Evolutionary conservation across 1,284 basidiomycete species (phyloP), one percentile per base, ranked within the genome.

Genomic region (Ustilago shanxiensis): DNA sequence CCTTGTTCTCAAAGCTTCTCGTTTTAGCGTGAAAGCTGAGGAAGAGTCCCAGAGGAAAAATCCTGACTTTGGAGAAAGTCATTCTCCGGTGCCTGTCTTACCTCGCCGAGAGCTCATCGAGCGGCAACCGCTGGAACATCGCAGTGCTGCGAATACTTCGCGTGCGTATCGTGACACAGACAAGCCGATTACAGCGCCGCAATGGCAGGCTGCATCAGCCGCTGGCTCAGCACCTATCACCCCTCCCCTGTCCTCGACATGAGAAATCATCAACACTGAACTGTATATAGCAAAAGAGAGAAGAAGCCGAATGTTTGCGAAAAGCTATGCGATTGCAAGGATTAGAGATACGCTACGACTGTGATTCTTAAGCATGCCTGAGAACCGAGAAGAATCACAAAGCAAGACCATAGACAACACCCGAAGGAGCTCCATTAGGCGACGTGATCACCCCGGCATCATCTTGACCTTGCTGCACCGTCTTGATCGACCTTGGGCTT

Each of bases 211-310:
- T 20, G 35, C 24, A 16, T 9, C 22, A 13, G 52, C 28, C 4
- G 45, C n/a, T 22, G 49, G 66, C 18, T 68, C 66, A 22, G 55
- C 66, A 14, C 60, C 66, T 0, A 58, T 68, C 60, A 68, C 66
- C 26, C 66, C 66, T 54, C 66, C 66, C 3, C 66, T 53, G 1
- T 62, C 66, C 5, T 68, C 66, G 6, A 58, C 11, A 14, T 58
- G 44, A 47, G 10, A 9, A 3, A 3, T 35, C 16, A n/a, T 37
- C 6, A 29, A 22, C 29, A 37, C 47, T 5, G 20, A 13, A 4
- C 24, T 37, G n/a, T 20, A 44, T 8, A 44, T 44, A 44, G 6
- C 31, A 20, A 14, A n/a, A 44, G n/a, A n/a, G n/a, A 16, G 41
- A 18, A 20, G 20, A 44, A 20, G 7, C 11, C 11, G 11, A 44